These are phyloP conservation scores for Chondrostereum purpureum DNA, from an alignment of 1,284 basidiomycete species.

Conservation along the genomic window DNA sequence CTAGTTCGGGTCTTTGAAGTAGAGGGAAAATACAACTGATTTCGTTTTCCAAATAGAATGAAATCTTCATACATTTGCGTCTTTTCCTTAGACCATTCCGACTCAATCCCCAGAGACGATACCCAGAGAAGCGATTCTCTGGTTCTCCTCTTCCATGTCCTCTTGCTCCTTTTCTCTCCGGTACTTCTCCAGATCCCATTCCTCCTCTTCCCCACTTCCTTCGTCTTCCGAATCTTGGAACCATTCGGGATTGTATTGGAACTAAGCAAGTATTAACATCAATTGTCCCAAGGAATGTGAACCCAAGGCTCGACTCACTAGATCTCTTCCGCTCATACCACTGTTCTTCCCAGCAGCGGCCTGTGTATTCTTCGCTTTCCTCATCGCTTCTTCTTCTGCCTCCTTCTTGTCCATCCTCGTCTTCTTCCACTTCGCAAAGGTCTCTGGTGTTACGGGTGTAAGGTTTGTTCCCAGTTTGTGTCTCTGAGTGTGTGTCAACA, in stretches of 20 bases:
- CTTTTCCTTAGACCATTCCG: too few species aligned
- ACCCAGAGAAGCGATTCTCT: slow-evolving; percentile 20
- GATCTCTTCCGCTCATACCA: slow-evolving; percentile 94
- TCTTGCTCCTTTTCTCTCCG: slow-evolving; percentile 59
- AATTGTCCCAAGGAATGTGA: slow-evolving; percentile 9
- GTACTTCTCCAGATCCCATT: slow-evolving; percentile 68
- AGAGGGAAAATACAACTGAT: too few species aligned
- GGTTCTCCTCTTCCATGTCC: slow-evolving; percentile 36
- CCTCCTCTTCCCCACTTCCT: slow-evolving; percentile 44
- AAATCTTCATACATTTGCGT: too few species aligned
- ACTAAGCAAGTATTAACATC: slow-evolving; percentile 37
- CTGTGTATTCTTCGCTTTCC: slow-evolving; percentile 83
- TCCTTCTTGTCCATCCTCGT: slow-evolving; percentile 89
- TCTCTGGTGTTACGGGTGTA: slow-evolving; percentile 93
- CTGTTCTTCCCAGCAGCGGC: slow-evolving; percentile 85
- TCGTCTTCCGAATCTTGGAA: slow-evolving; percentile 83
- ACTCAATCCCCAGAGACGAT: slow-evolving; percentile 9
- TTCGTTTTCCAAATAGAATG: too few species aligned
- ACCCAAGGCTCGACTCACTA: slow-evolving; percentile 48
- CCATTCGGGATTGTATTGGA: slow-evolving; percentile 95
- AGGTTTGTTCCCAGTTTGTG: slow-evolving; percentile 91
- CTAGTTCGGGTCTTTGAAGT: too few species aligned
- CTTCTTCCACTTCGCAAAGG: slow-evolving; percentile 94
- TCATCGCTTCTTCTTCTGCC: slow-evolving; percentile 75
- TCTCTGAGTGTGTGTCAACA: slow-evolving; percentile 44